phyloP scores from a whole-genome alignment of 345 rosid species.

The Brassica cretica region DNA sequence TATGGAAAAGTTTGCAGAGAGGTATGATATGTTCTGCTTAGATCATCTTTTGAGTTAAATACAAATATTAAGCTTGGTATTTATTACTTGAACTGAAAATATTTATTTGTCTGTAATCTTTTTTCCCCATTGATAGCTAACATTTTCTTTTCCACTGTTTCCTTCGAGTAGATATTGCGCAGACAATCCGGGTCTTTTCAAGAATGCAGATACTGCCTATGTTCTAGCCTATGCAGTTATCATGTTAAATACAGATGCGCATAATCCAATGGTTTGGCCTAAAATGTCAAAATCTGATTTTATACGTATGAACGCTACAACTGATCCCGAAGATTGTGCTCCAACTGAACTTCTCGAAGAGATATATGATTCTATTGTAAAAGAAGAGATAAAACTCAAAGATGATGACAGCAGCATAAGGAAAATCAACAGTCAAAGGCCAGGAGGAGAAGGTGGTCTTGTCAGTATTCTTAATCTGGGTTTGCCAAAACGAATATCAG shows the following conservation, averaged over 20 bases:
- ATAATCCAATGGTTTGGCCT: conserved; percentile 95
- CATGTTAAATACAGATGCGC: conserved; percentile 96
- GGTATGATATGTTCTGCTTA: conserved; percentile 44
- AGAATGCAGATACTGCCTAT: conserved; percentile 98
- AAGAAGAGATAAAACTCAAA: conserved; percentile 93
- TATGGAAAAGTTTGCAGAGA: conserved; percentile 98
- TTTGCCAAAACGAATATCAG: conserved; percentile 71
- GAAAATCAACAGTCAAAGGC: conserved; percentile 63
- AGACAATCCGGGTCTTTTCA: conserved; percentile 89
- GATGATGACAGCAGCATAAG: conserved; percentile 62
- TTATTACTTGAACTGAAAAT: conserved; percentile 4
- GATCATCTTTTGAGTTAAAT: conserved; percentile 1
- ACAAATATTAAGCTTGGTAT: conserved; percentile 12
- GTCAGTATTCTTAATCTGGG: conserved; percentile 86
- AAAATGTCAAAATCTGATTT: conserved; percentile 97
- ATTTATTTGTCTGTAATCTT: conserved; percentile 21
- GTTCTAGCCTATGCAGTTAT: conserved; percentile 99
- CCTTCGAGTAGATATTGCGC: conserved; percentile 80
- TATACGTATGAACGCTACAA: conserved; percentile 75
- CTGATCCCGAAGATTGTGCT: conserved; percentile 77
- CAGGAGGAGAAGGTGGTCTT: conserved; percentile 87
- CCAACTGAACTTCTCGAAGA: conserved; percentile 85
- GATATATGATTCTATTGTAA: conserved; percentile 91
- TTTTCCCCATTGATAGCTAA: not conserved
- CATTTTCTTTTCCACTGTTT: conserved; percentile 36